These are phyloP conservation scores for Knoxia roxburghii DNA, from an alignment of 257 asterid genomes.

Conservation along the genomic window DNA sequence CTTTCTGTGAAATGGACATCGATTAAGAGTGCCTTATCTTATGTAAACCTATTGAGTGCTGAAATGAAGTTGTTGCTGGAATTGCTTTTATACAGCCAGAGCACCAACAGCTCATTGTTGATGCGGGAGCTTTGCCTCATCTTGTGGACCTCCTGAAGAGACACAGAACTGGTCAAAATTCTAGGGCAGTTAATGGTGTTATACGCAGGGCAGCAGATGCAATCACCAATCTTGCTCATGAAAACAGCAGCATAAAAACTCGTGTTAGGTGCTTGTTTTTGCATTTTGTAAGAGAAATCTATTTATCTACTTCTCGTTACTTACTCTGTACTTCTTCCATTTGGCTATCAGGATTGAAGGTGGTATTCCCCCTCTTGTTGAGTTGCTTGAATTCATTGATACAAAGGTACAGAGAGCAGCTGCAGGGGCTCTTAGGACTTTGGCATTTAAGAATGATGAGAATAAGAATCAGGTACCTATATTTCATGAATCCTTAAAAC, in stretches of 20 bases:
- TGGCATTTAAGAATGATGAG: conserved; percentile 95
- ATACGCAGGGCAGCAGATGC: conserved; percentile 97
- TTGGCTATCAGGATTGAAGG: conserved; percentile 65
- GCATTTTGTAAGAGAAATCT: neutral
- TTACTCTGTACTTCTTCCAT: neutral
- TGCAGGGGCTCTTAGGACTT: conserved; percentile 96
- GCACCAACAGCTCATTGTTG: conserved; percentile 95
- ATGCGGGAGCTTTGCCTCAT: conserved; percentile 91
- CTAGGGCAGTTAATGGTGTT: conserved; percentile 81
- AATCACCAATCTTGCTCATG: conserved; percentile 95
- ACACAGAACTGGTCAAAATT: conserved; percentile 50
- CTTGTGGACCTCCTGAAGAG: conserved; percentile 83
- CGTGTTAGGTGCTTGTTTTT: conserved; percentile 64
- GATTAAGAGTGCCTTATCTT: neutral
- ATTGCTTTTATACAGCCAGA: conserved; percentile 62
- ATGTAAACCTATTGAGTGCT: neutral
- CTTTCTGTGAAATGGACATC: neutral
- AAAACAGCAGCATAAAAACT: conserved; percentile 87
- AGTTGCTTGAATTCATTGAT: conserved; percentile 82
- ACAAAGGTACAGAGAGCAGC: conserved; percentile 99
- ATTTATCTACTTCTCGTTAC: neutral
- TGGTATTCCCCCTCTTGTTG: conserved; percentile 98
- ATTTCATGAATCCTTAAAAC: conserved; percentile 10
- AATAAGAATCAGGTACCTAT: conserved; percentile 79
- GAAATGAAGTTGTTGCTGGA: neutral